phyloP scores from a whole-genome alignment of 768 basidiomycete genomes.

The Xerocomellus amylosporus region DNA sequence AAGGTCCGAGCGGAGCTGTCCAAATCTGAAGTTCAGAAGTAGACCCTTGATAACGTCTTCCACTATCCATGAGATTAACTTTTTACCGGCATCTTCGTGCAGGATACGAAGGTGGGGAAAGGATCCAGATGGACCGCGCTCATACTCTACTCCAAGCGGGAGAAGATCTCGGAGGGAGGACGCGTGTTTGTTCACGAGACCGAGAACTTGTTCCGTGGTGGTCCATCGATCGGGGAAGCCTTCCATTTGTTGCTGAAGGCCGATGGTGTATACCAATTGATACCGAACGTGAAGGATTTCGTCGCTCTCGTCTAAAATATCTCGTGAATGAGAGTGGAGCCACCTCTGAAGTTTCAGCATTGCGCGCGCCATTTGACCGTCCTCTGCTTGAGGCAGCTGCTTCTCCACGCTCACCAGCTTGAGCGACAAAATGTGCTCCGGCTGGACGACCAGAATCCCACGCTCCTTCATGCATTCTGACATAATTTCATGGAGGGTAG shows the following conservation, averaged over 20 bases:
- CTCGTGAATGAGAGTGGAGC: constrained; percentile 25
- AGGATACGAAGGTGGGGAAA: constrained; percentile 29
- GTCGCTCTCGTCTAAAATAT: constrained; percentile 33
- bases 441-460: constrained; percentile 50
- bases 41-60: constrained; percentile 14
- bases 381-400: constrained; percentile 10
- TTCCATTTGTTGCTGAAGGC: too few relatives aligned
- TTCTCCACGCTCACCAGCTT: constrained; percentile 45
- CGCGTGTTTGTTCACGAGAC: not conserved
- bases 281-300: constrained; percentile 27
- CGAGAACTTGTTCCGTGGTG: too few relatives aligned
- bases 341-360: constrained; percentile 30
- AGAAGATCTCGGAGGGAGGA: not conserved
- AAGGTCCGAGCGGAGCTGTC: not conserved
- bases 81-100: constrained; percentile 6
- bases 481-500: constrained; percentile 32
- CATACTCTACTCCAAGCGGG: constrained; percentile 18
- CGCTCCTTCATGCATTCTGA: constrained; percentile 36
- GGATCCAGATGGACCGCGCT: constrained; percentile 6
- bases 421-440: constrained; percentile 53
- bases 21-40: constrained; percentile 20
- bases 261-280: too few relatives aligned
- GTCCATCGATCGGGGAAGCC: too few relatives aligned
- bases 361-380: not conserved
- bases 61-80: constrained; percentile 12